Base-by-base conservation (phyloP, 305 asterid species). In the Euphrasia arctica region DNA sequence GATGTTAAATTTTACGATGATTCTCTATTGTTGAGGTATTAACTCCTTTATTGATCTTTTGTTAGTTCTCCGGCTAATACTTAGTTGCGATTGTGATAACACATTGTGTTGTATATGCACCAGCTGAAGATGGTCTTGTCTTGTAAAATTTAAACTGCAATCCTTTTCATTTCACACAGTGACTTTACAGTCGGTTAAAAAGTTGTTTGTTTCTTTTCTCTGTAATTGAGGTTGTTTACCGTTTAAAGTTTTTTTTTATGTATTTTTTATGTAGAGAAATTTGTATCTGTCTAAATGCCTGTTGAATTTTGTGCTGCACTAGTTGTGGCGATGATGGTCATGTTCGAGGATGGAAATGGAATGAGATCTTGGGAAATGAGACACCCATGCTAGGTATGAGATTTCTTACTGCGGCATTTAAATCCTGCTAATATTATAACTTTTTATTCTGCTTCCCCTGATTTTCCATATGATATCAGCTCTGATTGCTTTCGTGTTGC, bases 271-370 rank as follows among this genome's bases (percentile, higher is more conserved):
- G 18, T 41, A 15, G 15, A 31, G 27, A 4, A 14, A 50, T 34
- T 31, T 28, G 61, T 48, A 8, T 45, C 11, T 32, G 14, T 28
- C 14, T 4, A n/a, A 43, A 41, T 58, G 47, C 48, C 56, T 77
- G 55, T 54, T 64, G 31, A 66, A 50, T 39, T 59, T 69, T 65
- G 64, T 60, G 73, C 47, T 74, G 47, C 56, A 34, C 59, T 77
- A 91, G 98, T 78, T 92, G 98, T 69, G 98, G 98, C 41, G 97
- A 87, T 79, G 97, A 92, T 87, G 98, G 98, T 27, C 85, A 83
- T 39, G 80, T 92, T 54, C 81, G 82, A 70, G 98, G 98, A 79
- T 92, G 97, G 98, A 89, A 84, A 68, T 85, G 91, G 97, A 77
- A 77, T 55, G 89, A 79, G 34, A 67, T 82, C 45, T 47, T 78